Evolutionary conservation across 805 yeast species (phyloP), one percentile per base, ranked within the genome.

Genomic region (Candida anglica): DNA sequence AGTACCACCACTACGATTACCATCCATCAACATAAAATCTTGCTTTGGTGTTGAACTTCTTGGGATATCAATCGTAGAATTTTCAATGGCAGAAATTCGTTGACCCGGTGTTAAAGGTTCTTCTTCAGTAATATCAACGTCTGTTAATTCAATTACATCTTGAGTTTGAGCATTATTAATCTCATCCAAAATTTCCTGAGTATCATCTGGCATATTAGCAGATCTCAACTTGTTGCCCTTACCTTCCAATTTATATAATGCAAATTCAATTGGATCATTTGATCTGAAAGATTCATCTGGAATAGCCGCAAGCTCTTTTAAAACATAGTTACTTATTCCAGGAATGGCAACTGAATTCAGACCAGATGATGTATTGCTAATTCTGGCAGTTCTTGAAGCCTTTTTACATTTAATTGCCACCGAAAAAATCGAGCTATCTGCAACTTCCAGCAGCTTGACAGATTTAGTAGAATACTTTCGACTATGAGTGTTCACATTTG

Each of bases 201-300:
- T 58, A 27, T 50, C 47, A 26, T 55, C 54, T 30, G 27, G 20
- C n/a, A 8, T 9, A 6, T n/a, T 15, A 6, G 19, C 19, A 9
- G 31, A 11, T 11, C 10, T 18, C 21, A 6, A 21, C 27, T 20
- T 35, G 11, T 25, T 16, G 13, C 11, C 66, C 24, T 68, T 75
- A 1, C 96, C 98, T 58, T 86, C 94, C 19, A 91, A 64, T 57
- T 84, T 89, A 58, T 67, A 67, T 44, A 89, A 64, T 0, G 98
- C 88, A 30, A 79, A 76, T 33, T 69, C 72, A 10, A 88, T 65
- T 0, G 95, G 96, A 56, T 86, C 85, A 13, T 71, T 76, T 19
- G 70, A 75, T 25, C 63, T 68, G 27, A 73, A 63, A 0, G 79
- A 69, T 30, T 82, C 88, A 53, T 91, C 96, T 0, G 96, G 91